Evolutionary conservation across 1,284 basidiomycete genomes (phyloP).

Genomic region (Cryptococcus sp.): DNA sequence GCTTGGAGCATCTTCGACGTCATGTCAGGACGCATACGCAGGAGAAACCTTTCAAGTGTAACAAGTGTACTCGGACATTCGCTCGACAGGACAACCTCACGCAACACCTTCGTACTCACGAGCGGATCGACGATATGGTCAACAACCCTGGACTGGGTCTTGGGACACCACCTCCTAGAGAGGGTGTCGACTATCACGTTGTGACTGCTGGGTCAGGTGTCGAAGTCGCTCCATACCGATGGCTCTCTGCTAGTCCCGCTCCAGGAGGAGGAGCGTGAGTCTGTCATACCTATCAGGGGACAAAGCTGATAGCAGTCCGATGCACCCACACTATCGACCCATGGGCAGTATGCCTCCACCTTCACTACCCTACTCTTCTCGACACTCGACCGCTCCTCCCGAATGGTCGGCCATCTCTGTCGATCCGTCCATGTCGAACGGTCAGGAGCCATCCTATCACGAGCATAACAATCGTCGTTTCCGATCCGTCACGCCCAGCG

Average conservation of each 20-base stretch:
- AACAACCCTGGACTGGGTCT: not conserved
- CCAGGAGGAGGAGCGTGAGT: not conserved
- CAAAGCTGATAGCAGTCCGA: too few species aligned
- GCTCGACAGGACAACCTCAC: conserved; percentile 77
- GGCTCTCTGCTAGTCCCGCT: conserved; percentile 5
- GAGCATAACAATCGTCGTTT: conserved; percentile 3
- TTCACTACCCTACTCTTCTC: conserved; percentile 3
- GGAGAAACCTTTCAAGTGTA: conserved; percentile 73
- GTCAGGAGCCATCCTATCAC: not conserved
- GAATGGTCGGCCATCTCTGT: not conserved
- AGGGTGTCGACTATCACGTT: conserved; percentile 5
- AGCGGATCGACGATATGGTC: conserved; percentile 33
- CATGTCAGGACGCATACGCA: conserved; percentile 85
- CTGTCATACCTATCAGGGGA: too few species aligned
- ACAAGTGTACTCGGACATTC: conserved; percentile 68
- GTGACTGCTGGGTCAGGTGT: not conserved
- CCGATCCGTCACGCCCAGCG: conserved; percentile 11
- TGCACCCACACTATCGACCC: not conserved
- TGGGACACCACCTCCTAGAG: conserved; percentile 5
- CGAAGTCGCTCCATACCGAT: not conserved
- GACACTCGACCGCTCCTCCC: conserved; percentile 8
- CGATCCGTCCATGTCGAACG: not conserved
- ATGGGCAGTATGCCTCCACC: conserved; percentile 7
- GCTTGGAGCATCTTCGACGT: conserved; percentile 78
- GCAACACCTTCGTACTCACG: conserved; percentile 74